Evolutionary conservation across 2,329 filamentous ascomycete genomes (phyloP).

Genomic region (Tetracladium maxilliforme): DNA sequence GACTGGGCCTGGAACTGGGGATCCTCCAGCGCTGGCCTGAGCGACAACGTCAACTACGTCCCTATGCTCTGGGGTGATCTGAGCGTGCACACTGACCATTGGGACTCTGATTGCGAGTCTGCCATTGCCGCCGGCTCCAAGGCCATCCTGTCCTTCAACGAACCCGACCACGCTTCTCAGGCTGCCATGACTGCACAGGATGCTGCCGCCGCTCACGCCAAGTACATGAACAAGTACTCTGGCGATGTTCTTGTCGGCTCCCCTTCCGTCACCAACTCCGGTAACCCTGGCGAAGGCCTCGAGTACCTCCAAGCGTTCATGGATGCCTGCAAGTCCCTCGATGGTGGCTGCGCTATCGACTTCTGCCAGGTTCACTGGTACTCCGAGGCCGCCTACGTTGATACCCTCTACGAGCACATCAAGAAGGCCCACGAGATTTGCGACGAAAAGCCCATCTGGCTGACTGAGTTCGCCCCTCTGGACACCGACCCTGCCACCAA

Average conservation of each 20-base stretch:
- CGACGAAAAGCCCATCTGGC: slow-evolving; percentile 22
- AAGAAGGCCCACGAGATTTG: slow-evolving; percentile 19
- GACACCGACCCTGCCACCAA: slow-evolving; percentile 14
- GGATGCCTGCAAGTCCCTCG: no score
- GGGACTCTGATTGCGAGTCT: slow-evolving; percentile 31
- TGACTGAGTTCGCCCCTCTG: slow-evolving; percentile 26
- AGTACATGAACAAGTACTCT: slow-evolving; percentile 27
- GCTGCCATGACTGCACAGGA: slow-evolving; percentile 26
- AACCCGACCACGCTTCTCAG: slow-evolving; percentile 49
- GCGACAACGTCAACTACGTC: slow-evolving; percentile 39
- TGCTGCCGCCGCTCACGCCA: slow-evolving; percentile 21
- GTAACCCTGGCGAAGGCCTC: slow-evolving; percentile 21
- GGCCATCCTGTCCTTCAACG: slow-evolving; percentile 55
- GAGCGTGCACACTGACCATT: slow-evolving; percentile 27
- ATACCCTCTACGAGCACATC: slow-evolving; percentile 27
- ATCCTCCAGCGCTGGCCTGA: slow-evolving; percentile 20
- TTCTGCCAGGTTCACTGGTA: slow-evolving; percentile 32
- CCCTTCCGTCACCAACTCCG: slow-evolving; percentile 31
- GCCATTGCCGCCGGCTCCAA: slow-evolving; percentile 38
- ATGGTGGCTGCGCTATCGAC: slow-evolving; percentile 24
- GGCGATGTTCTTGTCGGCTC: slow-evolving; percentile 26
- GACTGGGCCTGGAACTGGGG: slow-evolving; percentile 61
- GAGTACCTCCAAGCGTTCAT: slow-evolving; percentile 27
- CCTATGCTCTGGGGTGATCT: slow-evolving; percentile 51
- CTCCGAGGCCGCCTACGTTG: slow-evolving; percentile 16